Conservation (phyloP, 2,329 filamentous ascomycete species). For the Gyromitra esculenta region DNA sequence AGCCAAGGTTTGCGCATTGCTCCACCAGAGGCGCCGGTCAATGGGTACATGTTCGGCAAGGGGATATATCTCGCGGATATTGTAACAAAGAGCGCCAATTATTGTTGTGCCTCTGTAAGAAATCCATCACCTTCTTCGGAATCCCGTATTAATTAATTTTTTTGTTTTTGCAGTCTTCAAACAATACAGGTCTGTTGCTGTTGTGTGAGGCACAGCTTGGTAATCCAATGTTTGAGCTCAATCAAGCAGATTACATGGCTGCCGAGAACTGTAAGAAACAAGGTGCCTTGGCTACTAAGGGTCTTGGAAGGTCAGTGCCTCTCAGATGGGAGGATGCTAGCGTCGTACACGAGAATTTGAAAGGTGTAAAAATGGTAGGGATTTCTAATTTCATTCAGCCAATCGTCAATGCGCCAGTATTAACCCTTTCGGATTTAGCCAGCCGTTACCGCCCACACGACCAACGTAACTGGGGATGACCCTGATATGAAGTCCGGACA, state of each 20-base stretch:
- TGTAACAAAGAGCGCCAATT: conserved; percentile 81
- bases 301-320: conserved; percentile 73
- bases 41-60: conserved; percentile 84
- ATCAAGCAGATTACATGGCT: conserved; percentile 69
- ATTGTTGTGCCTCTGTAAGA: conserved; percentile 69
- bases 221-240: conserved; percentile 74
- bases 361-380: conserved; percentile 75
- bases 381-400: not conserved
- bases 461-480: conserved; percentile 46
- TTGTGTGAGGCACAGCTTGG: conserved; percentile 88
- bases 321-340: conserved; percentile 78
- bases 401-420: not conserved
- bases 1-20: conserved; percentile 90
- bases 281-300: conserved; percentile 74
- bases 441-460: conserved; percentile 47
- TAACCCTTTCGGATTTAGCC: conserved; percentile 32
- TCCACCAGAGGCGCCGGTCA: conserved; percentile 80
- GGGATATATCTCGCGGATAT: conserved; percentile 89
- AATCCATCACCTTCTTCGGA: not conserved
- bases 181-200: conserved; percentile 76
- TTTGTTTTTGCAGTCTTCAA: conserved; percentile 63
- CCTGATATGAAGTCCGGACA: conserved; percentile 58
- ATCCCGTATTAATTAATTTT: not conserved
- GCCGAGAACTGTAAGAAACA: conserved; percentile 70
- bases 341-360: conserved; percentile 71